Evolutionary conservation across 2,329 filamentous ascomycete genomes (phyloP), one percentile per base, ranked within the genome.

Genomic region (Colletotrichum australisinense): DNA sequence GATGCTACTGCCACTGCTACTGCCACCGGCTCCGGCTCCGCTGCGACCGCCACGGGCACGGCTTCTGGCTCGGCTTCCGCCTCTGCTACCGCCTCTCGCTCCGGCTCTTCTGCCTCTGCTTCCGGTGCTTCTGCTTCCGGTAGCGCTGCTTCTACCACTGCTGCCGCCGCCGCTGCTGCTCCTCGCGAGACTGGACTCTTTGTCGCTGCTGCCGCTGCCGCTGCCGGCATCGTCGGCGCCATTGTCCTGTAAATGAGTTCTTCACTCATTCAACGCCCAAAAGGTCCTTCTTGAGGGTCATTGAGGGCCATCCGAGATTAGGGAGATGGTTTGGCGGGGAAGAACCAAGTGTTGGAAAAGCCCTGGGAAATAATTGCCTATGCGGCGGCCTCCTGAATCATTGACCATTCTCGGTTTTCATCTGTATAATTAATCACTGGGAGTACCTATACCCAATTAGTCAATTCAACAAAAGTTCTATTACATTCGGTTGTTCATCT

Each of bases 101-200:
- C 55, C 12, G 38, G 30, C 24, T 58, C 57, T 16, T 42, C 55
- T 24, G 57, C 64, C 35, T 24, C 57, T 3, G 57, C n/a, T 19
- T n/a, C 57, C 3, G 57, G n/a, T 9, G 38, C 38, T 19, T 42
- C 38, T 12, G 57, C n/a, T 12, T n/a, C 57, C 12, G 57, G n/a
- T 12, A 30, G n/a, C 14, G 69, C 60, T 12, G 63, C 49, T 5
- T 28, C 67, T n/a, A n/a, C 64, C 55, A 60, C 73, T 2, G 64
- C 56, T 8, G n/a, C 55, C 12, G 32, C 56, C 2, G 30, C 53
- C 1, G 60, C 63, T 1, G 68, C 72, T 5, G 72, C 68, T 4
- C 63, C 72, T 7, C 70, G 69, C 38, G 72, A 74, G 72, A 74
- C 72, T 5, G 72, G 72, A n/a, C 12, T 74, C 2, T 32, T 74